Conservation (phyloP, 1,284 basidiomycete species). For the Microbotryomycetes sp. region DNA sequence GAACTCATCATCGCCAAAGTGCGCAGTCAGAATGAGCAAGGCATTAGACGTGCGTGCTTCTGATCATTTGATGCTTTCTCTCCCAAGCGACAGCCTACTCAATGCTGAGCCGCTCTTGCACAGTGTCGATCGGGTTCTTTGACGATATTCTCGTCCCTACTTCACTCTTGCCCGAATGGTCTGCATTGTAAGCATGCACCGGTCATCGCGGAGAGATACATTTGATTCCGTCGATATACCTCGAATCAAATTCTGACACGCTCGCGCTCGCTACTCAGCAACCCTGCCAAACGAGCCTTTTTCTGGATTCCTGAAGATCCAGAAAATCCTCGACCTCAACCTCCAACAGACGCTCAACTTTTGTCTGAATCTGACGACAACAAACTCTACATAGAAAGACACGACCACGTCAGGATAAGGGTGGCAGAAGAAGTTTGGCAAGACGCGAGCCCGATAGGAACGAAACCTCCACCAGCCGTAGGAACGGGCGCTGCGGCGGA, state of each 20-base stretch:
- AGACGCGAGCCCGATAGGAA: slow-evolving; percentile 63
- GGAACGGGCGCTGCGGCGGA: neutral
- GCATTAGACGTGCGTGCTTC: slow-evolving; percentile 63
- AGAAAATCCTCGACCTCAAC: slow-evolving; percentile 22
- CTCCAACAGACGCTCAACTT: slow-evolving; percentile 11
- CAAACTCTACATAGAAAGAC: slow-evolving; percentile 76
- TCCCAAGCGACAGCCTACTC: neutral
- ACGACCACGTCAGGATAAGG: slow-evolving; percentile 76
- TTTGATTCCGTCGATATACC: too few relatives aligned
- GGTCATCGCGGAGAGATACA: too few relatives aligned
- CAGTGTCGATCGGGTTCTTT: slow-evolving; percentile 87
- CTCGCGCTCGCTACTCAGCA: slow-evolving; percentile 28
- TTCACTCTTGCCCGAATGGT: slow-evolving; percentile 60
- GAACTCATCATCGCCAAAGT: slow-evolving; percentile 87
- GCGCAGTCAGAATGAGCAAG: slow-evolving; percentile 70
- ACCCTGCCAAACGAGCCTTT: slow-evolving; percentile 42
- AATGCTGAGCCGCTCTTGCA: slow-evolving; percentile 1
- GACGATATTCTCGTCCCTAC: slow-evolving; percentile 79
- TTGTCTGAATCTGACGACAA: slow-evolving; percentile 44
- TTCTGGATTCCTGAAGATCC: slow-evolving; percentile 43
- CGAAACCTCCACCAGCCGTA: slow-evolving; percentile 44
- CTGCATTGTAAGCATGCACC: slow-evolving; percentile 56
- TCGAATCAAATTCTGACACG: neutral
- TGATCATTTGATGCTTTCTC: neutral
- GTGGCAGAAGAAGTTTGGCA: slow-evolving; percentile 83